Evolutionary conservation across 2,329 filamentous ascomycete genomes (phyloP).

Genomic region (Ophiostoma pallidulum): DNA sequence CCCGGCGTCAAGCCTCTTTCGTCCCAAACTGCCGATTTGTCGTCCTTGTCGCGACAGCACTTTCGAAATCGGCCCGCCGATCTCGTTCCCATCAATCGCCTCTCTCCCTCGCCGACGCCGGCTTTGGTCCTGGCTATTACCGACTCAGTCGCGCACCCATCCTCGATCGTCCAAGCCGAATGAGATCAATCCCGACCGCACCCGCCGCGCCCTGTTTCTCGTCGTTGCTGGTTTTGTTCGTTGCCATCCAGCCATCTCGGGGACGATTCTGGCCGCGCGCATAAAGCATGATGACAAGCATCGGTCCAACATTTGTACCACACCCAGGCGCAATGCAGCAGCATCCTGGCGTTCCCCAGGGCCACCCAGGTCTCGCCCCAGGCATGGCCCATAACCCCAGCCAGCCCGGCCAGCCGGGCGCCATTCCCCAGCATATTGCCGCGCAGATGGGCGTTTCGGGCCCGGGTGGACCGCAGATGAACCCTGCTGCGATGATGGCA

Average conservation of each 20-base stretch:
- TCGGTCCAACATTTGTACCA: slow-evolving; percentile 53
- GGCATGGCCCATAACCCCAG: slow-evolving; percentile 59
- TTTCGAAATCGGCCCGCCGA: too few species aligned
- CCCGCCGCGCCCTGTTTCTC: neutral
- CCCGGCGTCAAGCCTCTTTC: neutral
- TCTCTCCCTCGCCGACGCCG: too few species aligned
- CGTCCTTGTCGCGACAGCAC: too few species aligned
- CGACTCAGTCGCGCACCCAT: neutral
- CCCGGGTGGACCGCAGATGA: slow-evolving; percentile 61
- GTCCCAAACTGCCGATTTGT: neutral
- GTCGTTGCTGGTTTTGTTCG: neutral
- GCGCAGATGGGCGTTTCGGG: slow-evolving; percentile 63
- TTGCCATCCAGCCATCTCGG: neutral
- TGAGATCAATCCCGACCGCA: slow-evolving; percentile 1
- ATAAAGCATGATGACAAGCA: slow-evolving; percentile 59
- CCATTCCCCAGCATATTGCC: slow-evolving; percentile 56
- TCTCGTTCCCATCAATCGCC: too few species aligned
- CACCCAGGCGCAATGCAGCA: slow-evolving; percentile 62
- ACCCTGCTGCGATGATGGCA: slow-evolving; percentile 63
- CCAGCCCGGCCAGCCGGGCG: slow-evolving; percentile 55
- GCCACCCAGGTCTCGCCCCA: slow-evolving; percentile 50
- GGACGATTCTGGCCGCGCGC: slow-evolving; percentile 3
- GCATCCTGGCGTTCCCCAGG: slow-evolving; percentile 57
- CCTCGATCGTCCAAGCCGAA: neutral
- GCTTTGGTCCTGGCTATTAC: too few species aligned